Evolutionary conservation across 2,329 filamentous ascomycete genomes (phyloP).

Genomic region (Exophiala spinifera): DNA sequence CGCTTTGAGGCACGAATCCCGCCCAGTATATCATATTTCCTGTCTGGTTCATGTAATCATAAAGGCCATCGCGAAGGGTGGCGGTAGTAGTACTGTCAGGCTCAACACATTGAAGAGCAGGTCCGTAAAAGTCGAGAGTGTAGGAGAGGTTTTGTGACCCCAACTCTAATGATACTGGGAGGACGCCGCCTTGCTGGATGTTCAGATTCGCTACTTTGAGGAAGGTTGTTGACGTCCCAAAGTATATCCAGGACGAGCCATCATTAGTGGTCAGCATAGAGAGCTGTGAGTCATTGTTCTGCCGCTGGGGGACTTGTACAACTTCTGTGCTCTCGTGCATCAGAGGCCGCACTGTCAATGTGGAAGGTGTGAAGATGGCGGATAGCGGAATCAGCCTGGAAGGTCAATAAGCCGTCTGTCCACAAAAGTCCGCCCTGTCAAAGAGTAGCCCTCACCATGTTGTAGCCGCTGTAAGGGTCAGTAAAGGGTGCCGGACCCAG

Average conservation of each 20-base stretch:
- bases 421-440: no score
- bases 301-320: neutral
- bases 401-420: neutral
- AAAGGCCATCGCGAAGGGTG: neutral
- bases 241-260: neutral
- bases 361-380: neutral
- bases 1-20: neutral
- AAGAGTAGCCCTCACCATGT: neutral
- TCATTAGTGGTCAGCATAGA: neutral
- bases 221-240: neutral
- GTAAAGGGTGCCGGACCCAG: neutral
- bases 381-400: neutral
- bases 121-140: neutral
- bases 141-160: neutral
- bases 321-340: neutral
- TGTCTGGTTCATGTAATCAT: neutral
- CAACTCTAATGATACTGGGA: neutral
- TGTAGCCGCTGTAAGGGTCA: neutral
- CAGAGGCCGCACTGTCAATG: neutral
- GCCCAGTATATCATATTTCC: neutral
- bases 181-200: neutral
- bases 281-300: neutral
- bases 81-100: neutral
- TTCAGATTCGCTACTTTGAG: neutral
- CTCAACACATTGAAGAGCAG: neutral